phyloP scores from a whole-genome alignment of 768 basidiomycete species.

The Gelatoporia subvermispora region DNA sequence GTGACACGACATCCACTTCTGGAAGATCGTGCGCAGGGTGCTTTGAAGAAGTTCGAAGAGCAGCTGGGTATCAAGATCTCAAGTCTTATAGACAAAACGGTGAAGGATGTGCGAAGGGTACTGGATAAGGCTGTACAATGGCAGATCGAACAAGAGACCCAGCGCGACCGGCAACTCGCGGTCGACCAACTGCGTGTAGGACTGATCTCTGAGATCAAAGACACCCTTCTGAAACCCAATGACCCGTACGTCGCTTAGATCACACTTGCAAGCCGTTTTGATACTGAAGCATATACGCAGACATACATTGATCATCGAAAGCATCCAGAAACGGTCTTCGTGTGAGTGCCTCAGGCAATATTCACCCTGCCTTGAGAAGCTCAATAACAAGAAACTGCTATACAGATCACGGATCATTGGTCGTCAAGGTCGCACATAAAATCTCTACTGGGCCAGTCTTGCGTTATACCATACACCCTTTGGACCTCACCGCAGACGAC shows the following conservation, averaged over 20 bases:
- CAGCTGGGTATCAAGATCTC: slow-evolving; percentile 5
- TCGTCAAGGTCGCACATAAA: background rate
- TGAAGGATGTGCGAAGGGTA: slow-evolving; percentile 1
- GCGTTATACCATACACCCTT: slow-evolving; percentile 26
- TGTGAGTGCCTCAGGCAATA: no score
- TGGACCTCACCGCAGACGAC: slow-evolving; percentile 33
- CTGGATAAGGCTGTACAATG: slow-evolving; percentile 6
- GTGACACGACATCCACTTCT: slow-evolving; percentile 1
- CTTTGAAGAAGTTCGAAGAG: background rate
- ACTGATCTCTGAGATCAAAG: no score
- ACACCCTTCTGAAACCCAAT: background rate
- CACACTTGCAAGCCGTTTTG: no score
- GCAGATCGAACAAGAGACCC: slow-evolving; percentile 3
- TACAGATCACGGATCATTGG: no score
- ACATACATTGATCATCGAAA: no score
- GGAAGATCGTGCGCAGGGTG: background rate
- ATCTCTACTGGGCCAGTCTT: slow-evolving; percentile 5
- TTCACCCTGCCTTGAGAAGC: no score
- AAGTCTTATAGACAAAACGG: background rate
- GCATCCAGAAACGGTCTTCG: no score
- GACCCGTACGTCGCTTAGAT: background rate
- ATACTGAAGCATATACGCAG: no score
- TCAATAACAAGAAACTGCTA: no score
- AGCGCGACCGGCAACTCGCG: background rate
- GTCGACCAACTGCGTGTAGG: background rate